A percentile compares a stretch with the other conserved stretches of the same genome.
Evolutionary conservation across 1,139 yeast genomes (phyloP).

Genomic region (Protomyces pachydermus): DNA sequence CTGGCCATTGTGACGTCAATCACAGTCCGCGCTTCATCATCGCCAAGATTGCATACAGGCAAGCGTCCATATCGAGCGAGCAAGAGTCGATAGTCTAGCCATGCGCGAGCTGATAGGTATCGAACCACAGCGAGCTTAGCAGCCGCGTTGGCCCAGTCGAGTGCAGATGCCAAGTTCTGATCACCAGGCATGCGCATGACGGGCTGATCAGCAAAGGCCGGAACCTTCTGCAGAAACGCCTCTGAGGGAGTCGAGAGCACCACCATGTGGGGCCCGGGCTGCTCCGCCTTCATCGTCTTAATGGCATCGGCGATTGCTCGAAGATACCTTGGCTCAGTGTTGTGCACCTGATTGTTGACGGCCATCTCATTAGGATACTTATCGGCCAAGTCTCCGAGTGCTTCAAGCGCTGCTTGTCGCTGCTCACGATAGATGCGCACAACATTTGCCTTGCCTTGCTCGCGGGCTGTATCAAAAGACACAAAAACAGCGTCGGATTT

Average conservation of each 20-base stretch:
- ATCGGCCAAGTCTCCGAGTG: conserved; percentile 43
- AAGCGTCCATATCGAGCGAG: conserved; percentile 69
- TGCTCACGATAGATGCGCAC: conserved; percentile 52
- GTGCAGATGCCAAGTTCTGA: conserved; percentile 51
- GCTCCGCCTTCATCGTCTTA: conserved; percentile 37
- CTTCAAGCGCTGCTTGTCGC: conserved; percentile 16
- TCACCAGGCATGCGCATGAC: conserved; percentile 44
- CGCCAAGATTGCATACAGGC: conserved; percentile 78
- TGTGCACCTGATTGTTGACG: conserved; percentile 42
- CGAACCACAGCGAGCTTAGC: conserved; percentile 65
- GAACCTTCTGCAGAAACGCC: not conserved
- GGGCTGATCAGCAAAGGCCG: conserved; percentile 18
- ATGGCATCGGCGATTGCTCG: conserved; percentile 50
- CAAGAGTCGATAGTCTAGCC: conserved; percentile 63
- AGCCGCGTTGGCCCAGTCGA: conserved; percentile 82
- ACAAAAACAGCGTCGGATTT: conserved; percentile 48
- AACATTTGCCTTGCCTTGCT: conserved; percentile 60
- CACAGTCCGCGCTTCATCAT: conserved; percentile 69
- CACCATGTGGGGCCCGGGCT: conserved; percentile 8
- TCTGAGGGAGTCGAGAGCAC: conserved; percentile 14
- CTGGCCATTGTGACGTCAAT: conserved; percentile 87
- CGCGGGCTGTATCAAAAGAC: conserved; percentile 61
- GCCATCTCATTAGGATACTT: conserved; percentile 50
- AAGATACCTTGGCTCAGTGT: conserved; percentile 53
- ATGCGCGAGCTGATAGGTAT: conserved; percentile 65